These are phyloP conservation scores for Arthrobotrys entomopaga DNA, from an alignment of 2,329 filamentous ascomycete species.

Conservation along the genomic window DNA sequence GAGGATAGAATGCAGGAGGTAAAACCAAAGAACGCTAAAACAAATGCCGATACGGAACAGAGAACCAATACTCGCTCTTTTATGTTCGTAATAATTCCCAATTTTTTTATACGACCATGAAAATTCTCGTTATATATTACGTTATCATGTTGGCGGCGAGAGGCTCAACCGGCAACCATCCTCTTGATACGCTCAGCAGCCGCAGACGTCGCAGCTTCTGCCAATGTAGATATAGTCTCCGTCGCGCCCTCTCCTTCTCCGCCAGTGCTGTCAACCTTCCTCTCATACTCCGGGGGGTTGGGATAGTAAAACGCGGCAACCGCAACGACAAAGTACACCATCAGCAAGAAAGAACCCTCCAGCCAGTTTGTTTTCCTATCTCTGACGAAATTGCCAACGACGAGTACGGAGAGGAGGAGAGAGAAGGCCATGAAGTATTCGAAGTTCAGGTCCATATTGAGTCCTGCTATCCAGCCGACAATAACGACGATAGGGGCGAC, in stretches of 20 bases:
- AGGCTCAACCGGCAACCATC: slow-evolving; percentile 34
- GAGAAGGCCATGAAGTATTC: slow-evolving; percentile 88
- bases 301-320: slow-evolving; percentile 46
- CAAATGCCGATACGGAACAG: background rate
- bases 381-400: slow-evolving; percentile 85
- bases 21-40: background rate
- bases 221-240: slow-evolving; percentile 16
- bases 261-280: slow-evolving; percentile 16
- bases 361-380: slow-evolving; percentile 92
- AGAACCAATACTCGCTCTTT: background rate
- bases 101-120: too few species aligned
- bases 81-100: background rate
- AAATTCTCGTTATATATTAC: too few species aligned
- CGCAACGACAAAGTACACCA: slow-evolving; percentile 60
- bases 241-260: slow-evolving; percentile 16
- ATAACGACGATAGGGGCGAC: slow-evolving; percentile 86
- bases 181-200: slow-evolving; percentile 36
- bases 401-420: slow-evolving; percentile 83
- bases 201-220: slow-evolving; percentile 33
- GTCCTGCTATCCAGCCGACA: slow-evolving; percentile 80
- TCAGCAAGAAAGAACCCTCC: slow-evolving; percentile 82
- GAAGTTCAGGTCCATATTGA: slow-evolving; percentile 81
- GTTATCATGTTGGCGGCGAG: too few species aligned
- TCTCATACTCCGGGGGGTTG: slow-evolving; percentile 26
- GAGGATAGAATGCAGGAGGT: background rate